Conservation (phyloP, 2,329 filamentous ascomycete genomes). For the Scytalidium lignicola region DNA sequence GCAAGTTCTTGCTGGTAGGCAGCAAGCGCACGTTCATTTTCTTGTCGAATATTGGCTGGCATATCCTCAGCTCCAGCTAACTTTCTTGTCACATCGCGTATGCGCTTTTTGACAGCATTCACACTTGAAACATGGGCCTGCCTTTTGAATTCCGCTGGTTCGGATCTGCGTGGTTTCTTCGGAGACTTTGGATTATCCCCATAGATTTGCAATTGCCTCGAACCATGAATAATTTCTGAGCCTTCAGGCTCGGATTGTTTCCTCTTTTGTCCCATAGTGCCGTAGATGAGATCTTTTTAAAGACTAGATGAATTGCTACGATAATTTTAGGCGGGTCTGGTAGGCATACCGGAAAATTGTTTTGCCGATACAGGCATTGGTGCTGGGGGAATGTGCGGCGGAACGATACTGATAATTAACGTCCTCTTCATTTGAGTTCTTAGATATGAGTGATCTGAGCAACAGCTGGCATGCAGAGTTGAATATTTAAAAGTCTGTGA, state of each 20-base stretch:
- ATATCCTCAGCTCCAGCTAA: constrained; percentile 57
- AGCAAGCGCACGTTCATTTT: constrained; percentile 67
- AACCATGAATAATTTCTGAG: constrained; percentile 23
- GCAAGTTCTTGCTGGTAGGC: constrained; percentile 61
- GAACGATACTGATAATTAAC: too few relatives aligned
- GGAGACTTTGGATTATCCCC: constrained; percentile 22
- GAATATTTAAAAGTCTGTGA: neutral
- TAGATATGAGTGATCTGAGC: neutral
- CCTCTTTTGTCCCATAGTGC: constrained; percentile 25
- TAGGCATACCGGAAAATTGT: neutral
- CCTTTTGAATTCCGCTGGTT: constrained; percentile 21
- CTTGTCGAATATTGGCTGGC: constrained; percentile 61
- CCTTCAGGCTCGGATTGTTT: constrained; percentile 15
- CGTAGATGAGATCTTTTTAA: constrained; percentile 3
- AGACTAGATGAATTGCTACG: too few relatives aligned
- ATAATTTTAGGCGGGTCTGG: neutral
- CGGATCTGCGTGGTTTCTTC: constrained; percentile 26
- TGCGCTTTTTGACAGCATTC: constrained; percentile 65
- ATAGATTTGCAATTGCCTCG: constrained; percentile 25
- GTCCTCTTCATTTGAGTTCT: neutral
- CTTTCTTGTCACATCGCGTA: constrained; percentile 62
- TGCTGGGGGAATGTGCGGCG: too few relatives aligned
- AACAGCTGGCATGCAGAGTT: neutral
- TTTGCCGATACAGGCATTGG: neutral
- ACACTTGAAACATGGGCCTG: constrained; percentile 32